A percentile compares a stretch with the other conserved stretches of the same genome.
Evolutionary conservation across 2,329 filamentous ascomycete genomes (phyloP).

Genomic region (Bisporella sp.): DNA sequence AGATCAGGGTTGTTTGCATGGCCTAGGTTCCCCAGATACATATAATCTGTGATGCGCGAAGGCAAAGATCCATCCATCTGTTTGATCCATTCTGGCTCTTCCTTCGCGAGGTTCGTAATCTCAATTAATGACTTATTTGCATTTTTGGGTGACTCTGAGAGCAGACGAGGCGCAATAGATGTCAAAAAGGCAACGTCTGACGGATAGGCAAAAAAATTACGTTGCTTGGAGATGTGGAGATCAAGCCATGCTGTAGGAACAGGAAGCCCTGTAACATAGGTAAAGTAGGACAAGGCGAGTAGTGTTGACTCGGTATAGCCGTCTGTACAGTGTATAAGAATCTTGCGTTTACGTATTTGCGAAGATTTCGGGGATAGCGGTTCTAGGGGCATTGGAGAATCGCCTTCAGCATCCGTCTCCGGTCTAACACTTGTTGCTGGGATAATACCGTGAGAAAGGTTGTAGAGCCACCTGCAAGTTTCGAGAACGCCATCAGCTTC

Average conservation of each 20-base stretch:
- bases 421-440: constrained; percentile 18
- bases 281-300: constrained; percentile 83
- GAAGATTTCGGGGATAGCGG: constrained; percentile 8
- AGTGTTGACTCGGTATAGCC: constrained; percentile 94
- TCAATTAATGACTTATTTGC: constrained; percentile 43
- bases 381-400: constrained; percentile 42
- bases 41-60: constrained; percentile 81
- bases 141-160: constrained; percentile 59
- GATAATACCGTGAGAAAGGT: constrained; percentile 62
- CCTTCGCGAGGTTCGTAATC: constrained; percentile 43
- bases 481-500: constrained; percentile 82
- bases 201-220: constrained; percentile 95
- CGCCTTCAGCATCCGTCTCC: constrained; percentile 40
- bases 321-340: constrained; percentile 89
- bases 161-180: constrained; percentile 66
- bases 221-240: constrained; percentile 70
- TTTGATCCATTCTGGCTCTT: constrained; percentile 73
- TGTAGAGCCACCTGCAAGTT: constrained; percentile 85
- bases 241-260: constrained; percentile 82
- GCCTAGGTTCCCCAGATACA: constrained; percentile 90
- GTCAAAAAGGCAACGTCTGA: constrained; percentile 81
- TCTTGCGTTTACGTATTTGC: constrained; percentile 42
- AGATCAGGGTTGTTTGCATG: constrained; percentile 93
- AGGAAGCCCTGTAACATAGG: constrained; percentile 78
- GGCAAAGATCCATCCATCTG: constrained; percentile 86